These are phyloP conservation scores for Acanthamoeba royreba DNA, from an alignment of 208 protist genomes.

Conservation along the genomic window DNA sequence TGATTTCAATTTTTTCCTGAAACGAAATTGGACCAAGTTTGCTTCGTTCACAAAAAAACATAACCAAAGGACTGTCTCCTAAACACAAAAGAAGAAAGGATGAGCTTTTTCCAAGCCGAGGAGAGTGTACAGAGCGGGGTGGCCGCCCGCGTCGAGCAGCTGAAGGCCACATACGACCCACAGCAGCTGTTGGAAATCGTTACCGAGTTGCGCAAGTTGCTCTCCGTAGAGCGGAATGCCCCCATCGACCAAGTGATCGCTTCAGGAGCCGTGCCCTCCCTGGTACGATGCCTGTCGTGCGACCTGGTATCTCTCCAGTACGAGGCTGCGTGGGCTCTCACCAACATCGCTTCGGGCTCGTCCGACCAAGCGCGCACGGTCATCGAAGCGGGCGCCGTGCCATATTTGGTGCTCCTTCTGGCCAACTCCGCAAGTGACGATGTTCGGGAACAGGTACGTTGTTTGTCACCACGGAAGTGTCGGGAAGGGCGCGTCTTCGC, in stretches of 20 bases:
- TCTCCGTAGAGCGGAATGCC: constrained; percentile 90
- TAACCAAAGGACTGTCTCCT: too few relatives aligned
- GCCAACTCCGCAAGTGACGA: constrained; percentile 87
- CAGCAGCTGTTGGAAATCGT: constrained; percentile 65
- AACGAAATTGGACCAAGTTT: too few relatives aligned
- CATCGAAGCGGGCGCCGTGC: constrained; percentile 90
- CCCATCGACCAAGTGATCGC: constrained; percentile 94
- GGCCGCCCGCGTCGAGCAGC: too few relatives aligned
- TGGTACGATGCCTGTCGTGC: constrained; percentile 91
- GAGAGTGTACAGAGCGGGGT: too few relatives aligned
- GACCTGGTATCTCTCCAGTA: constrained; percentile 91
- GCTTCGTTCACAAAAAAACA: too few relatives aligned
- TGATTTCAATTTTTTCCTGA: too few relatives aligned
- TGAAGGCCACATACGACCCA: too few relatives aligned
- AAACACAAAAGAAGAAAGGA: too few relatives aligned
- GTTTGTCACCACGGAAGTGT: not conserved
- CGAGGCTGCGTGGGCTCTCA: constrained; percentile 98
- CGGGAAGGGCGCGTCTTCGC: not conserved
- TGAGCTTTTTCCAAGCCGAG: too few relatives aligned
- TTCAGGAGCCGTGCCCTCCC: constrained; percentile 89
- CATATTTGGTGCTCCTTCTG: constrained; percentile 93
- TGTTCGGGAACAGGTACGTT: constrained; percentile 90
- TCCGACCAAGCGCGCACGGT: constrained; percentile 91
- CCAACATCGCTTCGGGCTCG: constrained; percentile 97
- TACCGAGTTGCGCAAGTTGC: constrained; percentile 79